phyloP scores from a whole-genome alignment of 176 grass and related monocot species.

The Tuctoria greenei region DNA sequence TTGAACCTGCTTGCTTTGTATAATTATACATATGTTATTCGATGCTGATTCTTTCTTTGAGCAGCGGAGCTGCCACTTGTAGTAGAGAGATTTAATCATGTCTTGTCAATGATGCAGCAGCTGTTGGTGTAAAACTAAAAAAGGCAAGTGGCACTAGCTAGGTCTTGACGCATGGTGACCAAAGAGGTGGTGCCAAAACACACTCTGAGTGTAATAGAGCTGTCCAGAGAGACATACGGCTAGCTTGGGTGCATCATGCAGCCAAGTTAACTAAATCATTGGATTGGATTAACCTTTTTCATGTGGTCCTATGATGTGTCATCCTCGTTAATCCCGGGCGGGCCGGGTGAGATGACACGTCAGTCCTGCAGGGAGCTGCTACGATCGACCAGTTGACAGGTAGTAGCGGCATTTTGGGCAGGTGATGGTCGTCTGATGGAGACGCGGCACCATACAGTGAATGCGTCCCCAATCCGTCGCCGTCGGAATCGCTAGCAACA shows the following conservation, averaged over 20 bases:
- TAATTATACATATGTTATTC: background rate
- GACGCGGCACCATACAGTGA: constrained; percentile 27
- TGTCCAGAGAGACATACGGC: background rate
- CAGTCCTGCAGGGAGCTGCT: background rate
- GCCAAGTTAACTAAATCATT: background rate
- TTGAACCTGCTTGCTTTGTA: background rate
- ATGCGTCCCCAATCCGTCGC: background rate
- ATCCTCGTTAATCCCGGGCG: background rate
- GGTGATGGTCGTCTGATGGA: constrained; percentile 3
- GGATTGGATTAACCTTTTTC: background rate
- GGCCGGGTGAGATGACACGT: background rate
- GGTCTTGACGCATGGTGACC: background rate
- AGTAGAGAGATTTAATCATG: background rate
- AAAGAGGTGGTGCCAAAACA: background rate
- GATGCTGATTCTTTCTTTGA: constrained; percentile 9
- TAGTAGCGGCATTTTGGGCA: background rate
- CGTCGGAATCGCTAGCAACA: background rate
- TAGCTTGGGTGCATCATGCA: no score
- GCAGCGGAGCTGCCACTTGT: background rate
- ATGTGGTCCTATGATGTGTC: background rate
- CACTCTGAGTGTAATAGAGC: background rate
- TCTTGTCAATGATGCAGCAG: background rate
- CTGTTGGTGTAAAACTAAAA: background rate
- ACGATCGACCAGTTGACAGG: background rate
- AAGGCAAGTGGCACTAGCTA: background rate